These are phyloP conservation scores for Xylaria sp. DNA, from an alignment of 2,329 filamentous ascomycete species.

Conservation along the genomic window DNA sequence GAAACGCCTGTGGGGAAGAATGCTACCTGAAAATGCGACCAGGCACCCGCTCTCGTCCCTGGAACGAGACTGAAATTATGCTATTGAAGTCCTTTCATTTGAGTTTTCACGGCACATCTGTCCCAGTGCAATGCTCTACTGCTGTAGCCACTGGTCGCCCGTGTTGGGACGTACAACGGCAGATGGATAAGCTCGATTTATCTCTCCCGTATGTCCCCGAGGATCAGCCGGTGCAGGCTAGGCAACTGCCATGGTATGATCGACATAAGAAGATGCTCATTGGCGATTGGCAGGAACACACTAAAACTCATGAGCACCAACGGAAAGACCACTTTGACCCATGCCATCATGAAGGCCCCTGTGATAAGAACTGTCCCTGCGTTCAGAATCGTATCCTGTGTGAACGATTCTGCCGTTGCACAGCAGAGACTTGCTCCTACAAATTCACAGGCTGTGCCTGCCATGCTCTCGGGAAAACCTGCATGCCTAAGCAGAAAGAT, in stretches of 20 bases:
- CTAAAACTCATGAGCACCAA: conserved; percentile 65
- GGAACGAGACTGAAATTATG: conserved; percentile 62
- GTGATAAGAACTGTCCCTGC: conserved; percentile 72
- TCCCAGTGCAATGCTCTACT: conserved; percentile 61
- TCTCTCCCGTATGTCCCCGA: conserved; percentile 46
- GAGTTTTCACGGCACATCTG: conserved; percentile 56
- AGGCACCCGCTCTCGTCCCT: conserved; percentile 53
- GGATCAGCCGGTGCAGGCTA: conserved; percentile 52
- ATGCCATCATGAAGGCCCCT: conserved; percentile 76
- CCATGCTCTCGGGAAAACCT: conserved; percentile 68
- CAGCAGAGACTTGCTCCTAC: conserved; percentile 67
- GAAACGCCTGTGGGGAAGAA: conserved; percentile 49
- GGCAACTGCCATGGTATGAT: conserved; percentile 66
- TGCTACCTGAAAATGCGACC: conserved; percentile 57
- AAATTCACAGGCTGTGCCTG: conserved; percentile 77
- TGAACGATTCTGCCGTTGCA: conserved; percentile 77
- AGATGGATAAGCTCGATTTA: conserved; percentile 56
- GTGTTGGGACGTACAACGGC: conserved; percentile 64
- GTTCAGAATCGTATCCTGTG: conserved; percentile 71
- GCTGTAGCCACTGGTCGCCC: conserved; percentile 62
- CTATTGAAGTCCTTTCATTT: conserved; percentile 61
- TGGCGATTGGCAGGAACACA: conserved; percentile 67
- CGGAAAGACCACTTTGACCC: conserved; percentile 69
- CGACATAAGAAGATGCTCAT: conserved; percentile 65
- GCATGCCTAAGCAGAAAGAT: conserved; percentile 66